Evolutionary conservation across 2,329 filamentous ascomycete genomes (phyloP).

Genomic region (Fusarium sterilihyphosum): DNA sequence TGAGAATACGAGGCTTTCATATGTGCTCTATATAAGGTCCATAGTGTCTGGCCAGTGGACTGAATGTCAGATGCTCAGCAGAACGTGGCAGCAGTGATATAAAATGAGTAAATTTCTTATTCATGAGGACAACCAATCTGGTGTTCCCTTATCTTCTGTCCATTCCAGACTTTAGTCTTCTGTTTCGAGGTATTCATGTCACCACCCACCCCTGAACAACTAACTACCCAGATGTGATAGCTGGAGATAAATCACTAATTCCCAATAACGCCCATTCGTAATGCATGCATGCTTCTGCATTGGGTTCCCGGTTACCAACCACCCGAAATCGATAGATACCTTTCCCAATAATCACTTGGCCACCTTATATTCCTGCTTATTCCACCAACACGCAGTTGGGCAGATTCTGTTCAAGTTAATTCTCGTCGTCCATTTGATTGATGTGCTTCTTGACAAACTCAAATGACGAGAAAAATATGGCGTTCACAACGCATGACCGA

Average conservation of each 20-base stretch:
- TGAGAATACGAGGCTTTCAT: neutral
- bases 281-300: slow-evolving; percentile 38
- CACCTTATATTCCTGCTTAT: neutral
- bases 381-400: neutral
- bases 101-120: neutral
- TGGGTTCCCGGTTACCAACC: slow-evolving; percentile 15
- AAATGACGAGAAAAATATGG: slow-evolving; percentile 90
- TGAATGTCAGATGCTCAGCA: neutral
- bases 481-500: slow-evolving; percentile 84
- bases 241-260: slow-evolving; percentile 10
- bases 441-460: slow-evolving; percentile 82
- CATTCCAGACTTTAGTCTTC: neutral
- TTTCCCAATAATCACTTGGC: neutral
- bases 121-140: neutral
- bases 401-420: slow-evolving; percentile 12
- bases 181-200: slow-evolving; percentile 7
- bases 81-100: neutral
- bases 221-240: slow-evolving; percentile 5
- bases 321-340: slow-evolving; percentile 17
- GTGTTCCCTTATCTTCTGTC: neutral
- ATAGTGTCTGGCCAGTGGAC: neutral
- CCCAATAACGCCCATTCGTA: slow-evolving; percentile 41
- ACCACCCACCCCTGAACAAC: neutral
- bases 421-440: slow-evolving; percentile 61
- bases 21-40: no score